These are phyloP conservation scores for Talaromyces adpressus DNA, from an alignment of 495 filamentous ascomycete species.

Conservation along the genomic window DNA sequence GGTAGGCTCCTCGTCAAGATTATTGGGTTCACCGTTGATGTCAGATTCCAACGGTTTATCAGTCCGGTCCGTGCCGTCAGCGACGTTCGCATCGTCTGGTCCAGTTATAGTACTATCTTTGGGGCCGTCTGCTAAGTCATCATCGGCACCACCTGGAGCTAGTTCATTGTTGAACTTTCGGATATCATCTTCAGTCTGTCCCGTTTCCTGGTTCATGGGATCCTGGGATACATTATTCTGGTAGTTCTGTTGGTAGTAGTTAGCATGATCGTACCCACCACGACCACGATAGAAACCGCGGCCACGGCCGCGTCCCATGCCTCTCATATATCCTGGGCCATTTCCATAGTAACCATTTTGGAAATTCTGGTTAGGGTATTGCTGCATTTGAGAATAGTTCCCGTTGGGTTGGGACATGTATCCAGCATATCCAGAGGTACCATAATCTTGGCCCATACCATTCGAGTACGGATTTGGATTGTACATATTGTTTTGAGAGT, in stretches of 20 bases:
- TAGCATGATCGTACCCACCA: conserved; percentile 37
- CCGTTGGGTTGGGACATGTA: conserved; percentile 54
- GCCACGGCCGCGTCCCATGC: conserved; percentile 58
- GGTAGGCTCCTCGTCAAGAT: conserved; percentile 12
- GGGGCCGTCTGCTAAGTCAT: conserved; percentile 13
- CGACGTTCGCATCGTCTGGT: not conserved
- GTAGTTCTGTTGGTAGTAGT: conserved; percentile 19
- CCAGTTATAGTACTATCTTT: conserved; percentile 11
- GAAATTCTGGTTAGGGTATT: conserved; percentile 38
- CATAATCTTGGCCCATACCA: conserved; percentile 80
- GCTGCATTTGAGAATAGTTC: conserved; percentile 48
- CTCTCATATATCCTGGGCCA: conserved; percentile 44
- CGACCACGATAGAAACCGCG: conserved; percentile 52
- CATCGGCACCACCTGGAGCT: conserved; percentile 22
- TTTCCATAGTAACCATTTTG: conserved; percentile 58
- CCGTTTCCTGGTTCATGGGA: conserved; percentile 9
- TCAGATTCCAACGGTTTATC: conserved; percentile 7
- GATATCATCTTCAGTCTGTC: conserved; percentile 13
- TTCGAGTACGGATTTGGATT: conserved; percentile 66
- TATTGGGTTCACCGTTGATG: conserved; percentile 8
- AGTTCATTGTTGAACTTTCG: conserved; percentile 23
- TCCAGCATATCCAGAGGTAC: conserved; percentile 71
- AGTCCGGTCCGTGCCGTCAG: conserved; percentile 2
- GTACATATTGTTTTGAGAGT: conserved; percentile 53
- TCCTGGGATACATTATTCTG: conserved; percentile 17